Percentiles rank a stretch among this genome's conserved stretches.
These are phyloP conservation scores for Trypanosoma cruzi DNA, from an alignment of 208 protist genomes.

Conservation along the genomic window DNA sequence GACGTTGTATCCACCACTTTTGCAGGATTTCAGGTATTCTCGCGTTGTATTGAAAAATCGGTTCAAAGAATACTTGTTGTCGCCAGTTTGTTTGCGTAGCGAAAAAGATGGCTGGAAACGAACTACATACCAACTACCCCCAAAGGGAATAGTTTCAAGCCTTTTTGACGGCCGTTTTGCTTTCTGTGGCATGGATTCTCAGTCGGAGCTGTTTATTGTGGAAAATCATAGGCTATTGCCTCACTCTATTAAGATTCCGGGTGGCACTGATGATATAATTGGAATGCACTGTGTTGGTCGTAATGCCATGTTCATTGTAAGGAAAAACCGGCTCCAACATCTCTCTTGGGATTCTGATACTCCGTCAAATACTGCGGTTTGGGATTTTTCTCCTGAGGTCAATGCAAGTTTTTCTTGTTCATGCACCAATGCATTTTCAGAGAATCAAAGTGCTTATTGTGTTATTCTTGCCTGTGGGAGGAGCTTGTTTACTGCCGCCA, in stretches of 20 bases:
- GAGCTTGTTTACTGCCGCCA: slow-evolving; percentile 7
- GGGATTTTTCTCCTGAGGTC: background rate
- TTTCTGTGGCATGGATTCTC: slow-evolving; percentile 13
- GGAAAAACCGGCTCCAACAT: slow-evolving; percentile 5
- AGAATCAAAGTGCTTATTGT: background rate
- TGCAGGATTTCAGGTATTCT: slow-evolving; percentile 25
- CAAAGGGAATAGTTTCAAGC: slow-evolving; percentile 4
- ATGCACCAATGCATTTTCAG: slow-evolving; percentile 2
- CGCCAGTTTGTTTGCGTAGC: slow-evolving; percentile 12
- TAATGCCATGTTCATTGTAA: slow-evolving; percentile 7
- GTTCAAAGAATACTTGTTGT: slow-evolving; percentile 10
- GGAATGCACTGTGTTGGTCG: slow-evolving; percentile 11
- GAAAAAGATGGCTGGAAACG: slow-evolving; percentile 9
- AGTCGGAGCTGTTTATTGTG: slow-evolving; percentile 21
- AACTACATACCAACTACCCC: slow-evolving; percentile 11
- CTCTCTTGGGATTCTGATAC: slow-evolving; percentile 18
- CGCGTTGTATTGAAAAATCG: slow-evolving; percentile 6
- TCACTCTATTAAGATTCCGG: background rate
- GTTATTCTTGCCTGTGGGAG: slow-evolving; percentile 16
- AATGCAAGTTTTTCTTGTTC: slow-evolving; percentile 4
- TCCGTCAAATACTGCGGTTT: background rate
- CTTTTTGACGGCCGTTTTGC: slow-evolving; percentile 15
- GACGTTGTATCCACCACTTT: background rate
- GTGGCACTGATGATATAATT: background rate
- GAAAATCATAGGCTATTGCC: slow-evolving; percentile 14